Evolutionary conservation across 805 yeast genomes (phyloP), one percentile per base, ranked within the genome.

Genomic region (Metschnikowia chrysomelidarum): DNA sequence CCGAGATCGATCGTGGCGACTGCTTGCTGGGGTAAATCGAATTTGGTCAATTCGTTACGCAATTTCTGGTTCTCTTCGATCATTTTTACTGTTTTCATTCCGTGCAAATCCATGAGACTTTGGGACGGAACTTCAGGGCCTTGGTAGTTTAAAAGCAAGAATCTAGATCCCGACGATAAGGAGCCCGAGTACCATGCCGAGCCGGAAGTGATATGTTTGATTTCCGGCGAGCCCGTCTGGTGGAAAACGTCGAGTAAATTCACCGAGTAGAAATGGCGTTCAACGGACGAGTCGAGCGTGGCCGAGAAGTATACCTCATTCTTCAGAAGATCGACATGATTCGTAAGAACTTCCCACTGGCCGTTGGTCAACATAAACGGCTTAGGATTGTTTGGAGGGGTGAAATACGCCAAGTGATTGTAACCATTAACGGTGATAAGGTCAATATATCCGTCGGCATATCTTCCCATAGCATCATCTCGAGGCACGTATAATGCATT

Each of bases 121-220:
- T 93, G 97, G 54, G 73, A 72, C 19, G 98, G 96, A 20, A 86
- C 70, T 2, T 62, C 66, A 1, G 98, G 96, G 4, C 97, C 96
- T 20, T 67, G 57, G 54, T 87, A 84, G n/a, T 71, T 71, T 30
- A 91, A 60, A 26, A 87, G 64, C 12, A 82, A 74, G 53, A 74
- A 88, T 44, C 89, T 71, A 3, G 84, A 73, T 2, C 95, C 96
- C 1, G 84, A 67, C 0, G 96, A 86, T 53, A 87, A 91, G 3
- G 87, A 75, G 2, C 76, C 86, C 5, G 74, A 56, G 55, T 69
- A 87, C 68, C 80, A 84, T 23, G 73, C 80, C 70, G 63, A 60
- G 23, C 67, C 56, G 25, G 58, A 55, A 17, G 56, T 57, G 7
- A 76, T 63, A 34, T 75, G 73, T 24, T 27, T 33, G 12, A 41